Evolutionary conservation across 345 rosid genomes (phyloP).

Genomic region (Gossypium rotundifolium): DNA sequence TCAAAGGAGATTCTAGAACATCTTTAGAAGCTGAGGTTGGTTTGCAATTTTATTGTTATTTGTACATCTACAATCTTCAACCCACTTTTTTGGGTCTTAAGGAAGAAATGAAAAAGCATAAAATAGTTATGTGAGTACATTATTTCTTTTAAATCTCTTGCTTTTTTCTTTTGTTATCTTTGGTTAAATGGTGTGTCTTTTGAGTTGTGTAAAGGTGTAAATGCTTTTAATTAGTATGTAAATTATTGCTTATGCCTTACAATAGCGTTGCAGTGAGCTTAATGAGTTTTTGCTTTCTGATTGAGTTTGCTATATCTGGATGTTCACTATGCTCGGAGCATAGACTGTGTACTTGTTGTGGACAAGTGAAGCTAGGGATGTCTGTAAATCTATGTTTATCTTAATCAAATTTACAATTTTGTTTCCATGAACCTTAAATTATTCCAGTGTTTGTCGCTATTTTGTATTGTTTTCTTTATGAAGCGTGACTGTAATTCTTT

Average conservation of each 20-base stretch:
- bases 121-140: neutral
- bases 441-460: neutral
- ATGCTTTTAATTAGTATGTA: neutral
- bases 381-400: neutral
- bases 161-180: neutral
- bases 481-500: neutral
- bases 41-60: conserved; percentile 14
- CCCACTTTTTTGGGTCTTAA: neutral
- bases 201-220: neutral
- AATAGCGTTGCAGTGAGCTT: neutral
- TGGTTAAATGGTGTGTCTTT: neutral
- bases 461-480: neutral
- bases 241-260: neutral
- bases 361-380: conserved; percentile 1
- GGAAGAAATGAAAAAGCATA: neutral
- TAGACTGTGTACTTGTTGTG: neutral
- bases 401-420: neutral
- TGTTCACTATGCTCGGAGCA: neutral
- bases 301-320: neutral
- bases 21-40: conserved; percentile 93
- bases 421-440: neutral
- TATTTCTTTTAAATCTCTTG: neutral
- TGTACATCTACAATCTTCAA: neutral
- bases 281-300: neutral
- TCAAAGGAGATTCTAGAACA: conserved; percentile 84